Evolutionary conservation across 2,329 filamentous ascomycete species (phyloP).

Genomic region (Pseudophaeomoniella oleicola): DNA sequence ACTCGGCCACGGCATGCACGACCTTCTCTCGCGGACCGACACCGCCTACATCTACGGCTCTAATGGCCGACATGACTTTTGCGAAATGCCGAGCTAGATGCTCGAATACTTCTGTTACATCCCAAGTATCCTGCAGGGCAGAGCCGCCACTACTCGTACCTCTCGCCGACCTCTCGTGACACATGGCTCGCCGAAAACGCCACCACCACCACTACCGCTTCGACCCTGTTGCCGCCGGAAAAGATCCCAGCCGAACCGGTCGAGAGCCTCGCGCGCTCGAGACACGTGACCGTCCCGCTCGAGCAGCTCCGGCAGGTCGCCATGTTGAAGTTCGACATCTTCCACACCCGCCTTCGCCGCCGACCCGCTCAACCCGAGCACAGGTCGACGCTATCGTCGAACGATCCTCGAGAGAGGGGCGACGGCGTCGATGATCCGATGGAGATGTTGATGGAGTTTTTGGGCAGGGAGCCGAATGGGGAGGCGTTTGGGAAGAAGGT

Average conservation of each 20-base stretch:
- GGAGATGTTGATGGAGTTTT: conserved; percentile 34
- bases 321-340: conserved; percentile 20
- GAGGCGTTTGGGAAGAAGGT: conserved; percentile 34
- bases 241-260: neutral
- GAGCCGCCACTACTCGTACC: neutral
- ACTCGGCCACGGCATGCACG: conserved; percentile 48
- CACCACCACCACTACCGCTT: neutral
- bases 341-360: conserved; percentile 34
- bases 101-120: conserved; percentile 66
- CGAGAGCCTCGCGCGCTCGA: neutral
- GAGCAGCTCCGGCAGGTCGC: neutral
- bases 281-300: neutral
- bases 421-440: conserved; percentile 40
- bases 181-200: neutral
- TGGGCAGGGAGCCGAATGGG: conserved; percentile 33
- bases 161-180: neutral
- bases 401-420: conserved; percentile 39
- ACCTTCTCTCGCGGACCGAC: conserved; percentile 47
- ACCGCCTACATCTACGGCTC: conserved; percentile 30
- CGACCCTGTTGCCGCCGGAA: neutral
- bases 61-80: conserved; percentile 50
- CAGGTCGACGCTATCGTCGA: conserved; percentile 35
- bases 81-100: conserved; percentile 60
- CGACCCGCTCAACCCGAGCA: conserved; percentile 33
- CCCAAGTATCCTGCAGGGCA: conserved; percentile 39